Conservation (phyloP, 352 stramenopile genomes). For the Pythium guiyangense region DNA sequence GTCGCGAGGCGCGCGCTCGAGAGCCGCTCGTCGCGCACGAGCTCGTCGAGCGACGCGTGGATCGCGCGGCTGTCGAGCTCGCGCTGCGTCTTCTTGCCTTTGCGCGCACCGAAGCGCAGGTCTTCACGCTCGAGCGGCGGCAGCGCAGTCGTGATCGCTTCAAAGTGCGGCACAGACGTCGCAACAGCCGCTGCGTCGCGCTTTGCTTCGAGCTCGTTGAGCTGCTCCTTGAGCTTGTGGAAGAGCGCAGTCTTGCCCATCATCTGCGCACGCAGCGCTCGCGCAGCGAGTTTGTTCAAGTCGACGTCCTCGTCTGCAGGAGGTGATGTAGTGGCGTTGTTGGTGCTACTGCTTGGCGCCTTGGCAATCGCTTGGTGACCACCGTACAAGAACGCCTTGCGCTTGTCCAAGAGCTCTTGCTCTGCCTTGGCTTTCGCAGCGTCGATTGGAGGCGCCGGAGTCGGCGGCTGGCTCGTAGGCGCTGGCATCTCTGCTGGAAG, state of each 20-base stretch:
- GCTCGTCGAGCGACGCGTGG: conserved; percentile 51
- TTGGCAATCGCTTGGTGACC: too few relatives aligned
- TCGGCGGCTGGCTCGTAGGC: background rate
- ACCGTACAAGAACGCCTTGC: conserved; percentile 66
- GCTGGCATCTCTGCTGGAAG: background rate
- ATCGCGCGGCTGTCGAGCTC: conserved; percentile 13
- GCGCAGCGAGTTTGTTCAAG: conserved; percentile 79
- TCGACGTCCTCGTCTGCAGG: conserved; percentile 29
- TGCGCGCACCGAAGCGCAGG: conserved; percentile 44
- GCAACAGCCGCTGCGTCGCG: conserved; percentile 35
- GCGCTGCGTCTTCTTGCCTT: conserved; percentile 56
- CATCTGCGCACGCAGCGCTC: conserved; percentile 77
- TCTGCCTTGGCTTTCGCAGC: conserved; percentile 24
- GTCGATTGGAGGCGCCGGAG: conserved; percentile 1
- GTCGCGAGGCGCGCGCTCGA: conserved; percentile 29
- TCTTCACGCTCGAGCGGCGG: conserved; percentile 72
- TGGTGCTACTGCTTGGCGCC: background rate
- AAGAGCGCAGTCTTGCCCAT: conserved; percentile 76
- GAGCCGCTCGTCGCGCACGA: conserved; percentile 78
- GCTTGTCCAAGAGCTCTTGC: conserved; percentile 34
- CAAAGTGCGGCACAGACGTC: conserved; percentile 47
- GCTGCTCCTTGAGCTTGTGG: conserved; percentile 61
- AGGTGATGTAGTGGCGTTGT: background rate
- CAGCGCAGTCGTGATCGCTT: conserved; percentile 49
- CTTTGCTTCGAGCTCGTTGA: conserved; percentile 77